Percentiles rank a stretch among this genome's conserved stretches.
phyloP scores from a whole-genome alignment of 2,329 filamentous ascomycete genomes.

The Mycocentrospora acerina region DNA sequence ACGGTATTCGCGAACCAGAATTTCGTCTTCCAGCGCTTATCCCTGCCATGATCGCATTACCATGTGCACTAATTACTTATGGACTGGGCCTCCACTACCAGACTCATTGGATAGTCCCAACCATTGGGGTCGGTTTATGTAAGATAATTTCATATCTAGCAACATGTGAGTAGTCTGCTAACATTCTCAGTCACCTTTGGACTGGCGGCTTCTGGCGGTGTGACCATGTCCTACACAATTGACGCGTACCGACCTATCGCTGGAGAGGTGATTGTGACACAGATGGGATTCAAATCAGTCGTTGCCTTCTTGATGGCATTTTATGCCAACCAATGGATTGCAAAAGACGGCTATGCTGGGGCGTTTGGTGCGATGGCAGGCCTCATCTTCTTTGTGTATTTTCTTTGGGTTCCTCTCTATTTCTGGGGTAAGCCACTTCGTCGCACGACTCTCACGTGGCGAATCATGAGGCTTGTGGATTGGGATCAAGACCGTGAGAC shows the following conservation, averaged over 20 bases:
- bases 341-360: slow-evolving; percentile 50
- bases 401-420: too few relatives aligned
- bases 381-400: too few relatives aligned
- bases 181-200: slow-evolving; percentile 53
- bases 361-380: slow-evolving; percentile 60
- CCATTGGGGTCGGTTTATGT: slow-evolving; percentile 56
- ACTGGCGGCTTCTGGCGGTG: slow-evolving; percentile 58
- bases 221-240: slow-evolving; percentile 60
- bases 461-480: too few relatives aligned
- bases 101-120: slow-evolving; percentile 56
- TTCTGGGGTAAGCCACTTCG: too few relatives aligned
- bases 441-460: too few relatives aligned
- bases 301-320: slow-evolving; percentile 63
- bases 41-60: slow-evolving; percentile 54
- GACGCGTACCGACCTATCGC: slow-evolving; percentile 60
- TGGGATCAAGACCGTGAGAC: too few relatives aligned
- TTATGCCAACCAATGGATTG: slow-evolving; percentile 62
- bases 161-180: too few relatives aligned
- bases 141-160: too few relatives aligned
- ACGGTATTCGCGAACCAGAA: slow-evolving; percentile 58
- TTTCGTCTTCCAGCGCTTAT: slow-evolving; percentile 50
- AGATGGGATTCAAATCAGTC: slow-evolving; percentile 58
- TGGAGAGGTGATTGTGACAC: slow-evolving; percentile 57
- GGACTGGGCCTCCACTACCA: slow-evolving; percentile 32
- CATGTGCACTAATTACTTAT: slow-evolving; percentile 33